These are phyloP conservation scores for Solanum phureja DNA, from an alignment of 257 asterid genomes.

Conservation along the genomic window DNA sequence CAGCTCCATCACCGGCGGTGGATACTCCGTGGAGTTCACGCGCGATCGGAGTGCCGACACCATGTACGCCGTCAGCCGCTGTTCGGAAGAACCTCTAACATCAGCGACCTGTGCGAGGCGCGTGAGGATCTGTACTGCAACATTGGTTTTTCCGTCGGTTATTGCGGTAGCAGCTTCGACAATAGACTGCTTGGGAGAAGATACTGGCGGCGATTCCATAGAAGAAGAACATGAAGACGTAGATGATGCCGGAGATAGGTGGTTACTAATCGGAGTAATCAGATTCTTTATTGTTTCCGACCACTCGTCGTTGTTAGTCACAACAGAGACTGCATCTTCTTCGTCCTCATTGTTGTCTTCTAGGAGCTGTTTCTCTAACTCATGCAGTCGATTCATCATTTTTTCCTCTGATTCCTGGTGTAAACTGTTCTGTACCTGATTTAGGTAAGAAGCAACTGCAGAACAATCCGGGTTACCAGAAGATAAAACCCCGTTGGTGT, in stretches of 20 bases:
- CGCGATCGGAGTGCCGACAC: constrained; percentile 37
- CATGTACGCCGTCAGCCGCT: constrained; percentile 39
- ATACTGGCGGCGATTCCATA: constrained; percentile 42
- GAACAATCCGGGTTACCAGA: constrained; percentile 2
- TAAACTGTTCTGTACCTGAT: constrained; percentile 20
- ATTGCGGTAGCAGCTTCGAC: constrained; percentile 48
- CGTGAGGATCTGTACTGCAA: constrained; percentile 56
- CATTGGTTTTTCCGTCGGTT: constrained; percentile 46
- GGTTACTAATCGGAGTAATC: constrained; percentile 14
- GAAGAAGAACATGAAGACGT: constrained; percentile 66
- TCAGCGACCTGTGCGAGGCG: constrained; percentile 58
- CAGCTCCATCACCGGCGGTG: constrained; percentile 28
- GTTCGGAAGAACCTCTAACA: constrained; percentile 45
- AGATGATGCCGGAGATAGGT: constrained; percentile 48
- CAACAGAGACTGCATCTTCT: constrained; percentile 32
- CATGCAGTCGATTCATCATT: constrained; percentile 46
- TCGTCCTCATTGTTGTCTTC: constrained; percentile 45
- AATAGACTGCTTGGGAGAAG: constrained; percentile 38
- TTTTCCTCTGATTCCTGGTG: constrained; percentile 30
- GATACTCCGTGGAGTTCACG: constrained; percentile 23
- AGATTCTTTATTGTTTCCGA: constrained; percentile 55
- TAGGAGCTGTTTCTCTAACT: constrained; percentile 64
- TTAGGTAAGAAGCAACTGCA: constrained; percentile 16
- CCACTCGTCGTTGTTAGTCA: constrained; percentile 71
- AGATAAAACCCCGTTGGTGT: neutral